phyloP scores from a whole-genome alignment of 2,329 filamentous ascomycete genomes.

The Trichoderma koningiopsis region DNA sequence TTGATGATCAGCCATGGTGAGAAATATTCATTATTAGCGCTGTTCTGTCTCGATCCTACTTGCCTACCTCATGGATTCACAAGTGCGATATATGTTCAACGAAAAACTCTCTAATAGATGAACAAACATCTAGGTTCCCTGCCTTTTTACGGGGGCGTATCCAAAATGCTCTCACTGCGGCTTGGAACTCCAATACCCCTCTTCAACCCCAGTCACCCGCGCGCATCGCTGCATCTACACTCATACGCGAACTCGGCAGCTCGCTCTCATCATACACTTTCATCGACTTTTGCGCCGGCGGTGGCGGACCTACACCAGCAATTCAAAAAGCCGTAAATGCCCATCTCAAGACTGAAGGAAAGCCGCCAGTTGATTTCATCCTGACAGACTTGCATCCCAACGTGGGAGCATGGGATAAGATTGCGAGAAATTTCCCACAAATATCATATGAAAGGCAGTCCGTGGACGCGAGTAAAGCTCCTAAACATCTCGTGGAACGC shows the following conservation, averaged over 20 bases:
- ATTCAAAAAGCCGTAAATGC: constrained; percentile 63
- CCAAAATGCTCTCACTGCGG: constrained; percentile 61
- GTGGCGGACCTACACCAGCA: constrained; percentile 68
- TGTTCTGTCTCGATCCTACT: neutral
- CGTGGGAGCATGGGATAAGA: constrained; percentile 58
- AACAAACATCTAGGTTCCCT: constrained; percentile 50
- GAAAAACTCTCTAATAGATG: neutral
- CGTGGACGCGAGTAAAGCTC: constrained; percentile 66
- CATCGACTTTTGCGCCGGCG: constrained; percentile 76
- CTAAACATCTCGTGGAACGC: constrained; percentile 49
- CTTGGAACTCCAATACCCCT: constrained; percentile 63
- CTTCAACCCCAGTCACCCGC: constrained; percentile 61
- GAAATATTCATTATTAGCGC: constrained; percentile 11
- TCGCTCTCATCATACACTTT: constrained; percentile 59
- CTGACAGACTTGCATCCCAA: constrained; percentile 69
- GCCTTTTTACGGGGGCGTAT: constrained; percentile 64
- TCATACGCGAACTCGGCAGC: constrained; percentile 53
- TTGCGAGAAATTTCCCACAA: constrained; percentile 54
- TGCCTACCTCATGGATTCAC: neutral
- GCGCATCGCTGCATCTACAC: constrained; percentile 58
- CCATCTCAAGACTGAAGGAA: constrained; percentile 36
- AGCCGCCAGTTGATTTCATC: constrained; percentile 55
- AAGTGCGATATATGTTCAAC: neutral
- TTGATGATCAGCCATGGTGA: constrained; percentile 68
- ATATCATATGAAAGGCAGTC: constrained; percentile 61